Evolutionary conservation across 352 stramenopile species (phyloP), one percentile per base, ranked within the genome.

Genomic region (Phytophthora pini): DNA sequence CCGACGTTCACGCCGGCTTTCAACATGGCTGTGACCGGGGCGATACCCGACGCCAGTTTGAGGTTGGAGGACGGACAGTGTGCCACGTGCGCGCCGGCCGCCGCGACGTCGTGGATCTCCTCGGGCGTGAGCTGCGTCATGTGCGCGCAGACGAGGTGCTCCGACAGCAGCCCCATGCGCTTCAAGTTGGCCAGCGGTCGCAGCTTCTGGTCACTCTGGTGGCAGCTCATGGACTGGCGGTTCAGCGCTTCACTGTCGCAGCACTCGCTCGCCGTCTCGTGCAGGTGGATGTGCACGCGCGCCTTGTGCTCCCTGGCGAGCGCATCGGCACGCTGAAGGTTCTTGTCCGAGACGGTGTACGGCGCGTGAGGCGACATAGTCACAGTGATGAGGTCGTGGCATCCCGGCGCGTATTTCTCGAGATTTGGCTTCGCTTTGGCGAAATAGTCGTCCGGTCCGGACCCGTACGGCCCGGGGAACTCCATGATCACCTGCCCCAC

Each of bases 41-140:
- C 94, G 55, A 97, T 88, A 26, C 90, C 90, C 38, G 82, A 93
- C 43, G 87, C 91, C 34, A 97, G 72, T 74, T 97, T 97, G 40
- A 97, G 77, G 70, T 97, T 97, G 40, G 89, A 97, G 53, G 87
- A 92, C 34, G 91, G 91, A 56, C 91, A 97, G 80, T 97, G 91
- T 32, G 94, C 82, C 31, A 97, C 88, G 55, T 89, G 75, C 0
- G 70, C 75, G 7, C 81, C 74, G 7, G 79, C 69, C 2, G 54
- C 62, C 1, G 83, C 84, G 11, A 96, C 56, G 20, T 85, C 63
- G 17, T 83, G 66, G 32, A 97, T 96, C 70, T 97, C 88, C 2
- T 82, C 74, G 56, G 92, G 70, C 26, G 84, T 97, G 38, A 97
- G 79, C 56, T 96, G 81, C 55, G 87, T 91, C 84, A 94, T 94